Base-by-base conservation (phyloP, 345 rosid species). In the Diplotaxis tenuifolia region DNA sequence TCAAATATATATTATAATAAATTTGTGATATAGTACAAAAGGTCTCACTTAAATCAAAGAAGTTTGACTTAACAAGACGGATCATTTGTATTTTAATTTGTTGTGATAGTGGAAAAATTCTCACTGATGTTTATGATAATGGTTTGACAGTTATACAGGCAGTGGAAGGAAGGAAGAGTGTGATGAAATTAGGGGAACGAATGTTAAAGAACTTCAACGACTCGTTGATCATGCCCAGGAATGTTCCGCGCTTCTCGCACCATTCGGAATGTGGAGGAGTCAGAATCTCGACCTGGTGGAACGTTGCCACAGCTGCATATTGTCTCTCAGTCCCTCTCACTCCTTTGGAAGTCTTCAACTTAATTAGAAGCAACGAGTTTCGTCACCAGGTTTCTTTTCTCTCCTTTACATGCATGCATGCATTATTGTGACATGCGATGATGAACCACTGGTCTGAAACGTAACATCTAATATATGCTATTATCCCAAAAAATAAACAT, bases 181-280 rank as follows among this genome's bases (percentile, higher is more conserved):
- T 85, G 4, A 77, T 88, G 88, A 82, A 83, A 71, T 81, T 93
- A 16, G 74, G 84, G 1, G 83, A 84, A 9, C 83, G 96, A 76
- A 89, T 93, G 94, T 72, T 86, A 47, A 88, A 75, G 77, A 75
- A 14, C 19, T 91, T 89, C 71, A 81, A 85, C 62, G 79, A 78
- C 20, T 72, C 63, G 14, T 56, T 89, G 77, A 78, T 75, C 45
- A 85, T 84, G 88, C 78, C 96, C 28, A 83, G 85, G 0, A 83
- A 82, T 67, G 12, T 76, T 36, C 87, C 84, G 73, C n/a, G n/a
- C n/a, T 86, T 83, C 62, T 84, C 87, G 8, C 82, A 79, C 15
- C 36, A 73, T 5, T 82, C 84, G 1, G 85, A 84, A 14, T 73
- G 83, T 25, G 96, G 89, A 28, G 96, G 89, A 28, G 86, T 90